phyloP scores from a whole-genome alignment of 2,329 filamentous ascomycete genomes.

The Arthrobotrys musiformis region DNA sequence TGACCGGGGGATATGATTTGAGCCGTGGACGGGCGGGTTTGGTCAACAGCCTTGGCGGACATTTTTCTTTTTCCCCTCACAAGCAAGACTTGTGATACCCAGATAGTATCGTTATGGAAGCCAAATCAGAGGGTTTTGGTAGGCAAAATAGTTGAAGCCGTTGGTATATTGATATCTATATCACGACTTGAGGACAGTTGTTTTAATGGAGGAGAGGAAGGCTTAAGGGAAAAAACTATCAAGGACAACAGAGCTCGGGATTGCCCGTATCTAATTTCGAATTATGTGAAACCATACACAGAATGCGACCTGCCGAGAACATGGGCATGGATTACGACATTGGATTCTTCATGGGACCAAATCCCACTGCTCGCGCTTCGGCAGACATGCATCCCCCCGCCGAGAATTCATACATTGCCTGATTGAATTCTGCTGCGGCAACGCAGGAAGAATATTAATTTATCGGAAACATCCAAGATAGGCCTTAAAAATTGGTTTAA shows the following conservation, averaged over 20 bases:
- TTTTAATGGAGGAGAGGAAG: background rate
- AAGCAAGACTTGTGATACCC: slow-evolving; percentile 10
- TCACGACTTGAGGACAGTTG: background rate
- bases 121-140: background rate
- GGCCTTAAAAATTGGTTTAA: too few species aligned
- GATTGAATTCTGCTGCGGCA: background rate
- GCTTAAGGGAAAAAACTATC: background rate
- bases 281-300: slow-evolving; percentile 26
- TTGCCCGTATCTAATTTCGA: slow-evolving; percentile 10
- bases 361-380: background rate
- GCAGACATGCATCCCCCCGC: background rate
- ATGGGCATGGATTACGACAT: slow-evolving; percentile 19
- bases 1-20: slow-evolving; percentile 38
- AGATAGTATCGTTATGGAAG: background rate
- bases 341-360: background rate
- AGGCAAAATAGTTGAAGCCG: background rate
- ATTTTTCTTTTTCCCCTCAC: background rate
- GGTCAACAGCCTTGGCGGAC: slow-evolving; percentile 23
- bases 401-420: background rate
- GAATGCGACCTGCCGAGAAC: slow-evolving; percentile 6
- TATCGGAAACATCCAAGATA: background rate
- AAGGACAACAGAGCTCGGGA: slow-evolving; percentile 15
- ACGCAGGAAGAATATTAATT: background rate
- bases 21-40: slow-evolving; percentile 22
- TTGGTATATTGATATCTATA: background rate